Conservation (phyloP, 148 eudicot genomes). For the Hydrangea macrophylla region DNA sequence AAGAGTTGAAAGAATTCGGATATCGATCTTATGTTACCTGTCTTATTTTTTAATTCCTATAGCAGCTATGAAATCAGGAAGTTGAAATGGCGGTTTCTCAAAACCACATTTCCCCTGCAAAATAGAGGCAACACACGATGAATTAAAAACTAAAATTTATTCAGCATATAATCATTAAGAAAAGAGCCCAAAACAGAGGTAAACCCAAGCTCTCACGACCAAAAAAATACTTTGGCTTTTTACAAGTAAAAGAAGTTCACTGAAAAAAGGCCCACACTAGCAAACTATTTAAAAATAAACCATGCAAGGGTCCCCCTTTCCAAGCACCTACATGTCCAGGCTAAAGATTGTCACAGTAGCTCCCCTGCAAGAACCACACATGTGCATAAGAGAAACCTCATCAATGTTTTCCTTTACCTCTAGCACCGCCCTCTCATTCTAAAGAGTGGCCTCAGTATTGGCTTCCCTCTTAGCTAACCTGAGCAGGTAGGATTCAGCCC, state of each 20-base stretch:
- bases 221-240: conserved; percentile 10
- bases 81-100: conserved; percentile 97
- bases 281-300: conserved; percentile 36
- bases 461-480: too few relatives aligned
- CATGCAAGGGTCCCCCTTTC: conserved; percentile 50
- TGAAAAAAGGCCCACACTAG: conserved; percentile 39
- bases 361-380: conserved; percentile 99
- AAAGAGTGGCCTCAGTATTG: too few relatives aligned
- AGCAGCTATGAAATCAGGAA: conserved; percentile 98
- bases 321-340: conserved; percentile 83
- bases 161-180: conserved; percentile 7
- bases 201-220: conserved; percentile 7
- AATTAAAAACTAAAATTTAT: conserved; percentile 31
- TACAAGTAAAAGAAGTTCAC: not conserved
- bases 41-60: conserved; percentile 99
- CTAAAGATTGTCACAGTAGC: conserved; percentile 76
- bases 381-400: conserved; percentile 92
- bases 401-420: too few relatives aligned
- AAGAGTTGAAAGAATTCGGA: not conserved
- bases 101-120: conserved; percentile 98
- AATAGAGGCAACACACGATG: conserved; percentile 28
- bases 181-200: not conserved
- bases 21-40: conserved; percentile 62
- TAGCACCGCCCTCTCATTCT: too few relatives aligned
- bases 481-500: too few relatives aligned